These are phyloP conservation scores for Lepiota brunneoincarnata DNA, from an alignment of 768 basidiomycete genomes.

Conservation along the genomic window DNA sequence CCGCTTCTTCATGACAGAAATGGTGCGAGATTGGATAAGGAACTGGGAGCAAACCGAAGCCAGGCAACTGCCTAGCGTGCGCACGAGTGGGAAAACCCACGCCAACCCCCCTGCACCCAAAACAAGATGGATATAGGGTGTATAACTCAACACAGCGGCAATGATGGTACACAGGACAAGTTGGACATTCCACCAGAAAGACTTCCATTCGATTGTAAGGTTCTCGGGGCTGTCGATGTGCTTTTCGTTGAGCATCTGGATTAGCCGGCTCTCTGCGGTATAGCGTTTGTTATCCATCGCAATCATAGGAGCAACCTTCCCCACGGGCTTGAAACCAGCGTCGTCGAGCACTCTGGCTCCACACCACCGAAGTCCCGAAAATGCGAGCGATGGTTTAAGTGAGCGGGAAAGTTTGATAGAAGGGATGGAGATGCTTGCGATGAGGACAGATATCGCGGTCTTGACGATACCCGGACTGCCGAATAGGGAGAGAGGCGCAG, in stretches of 20 bases:
- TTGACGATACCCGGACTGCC: conserved; percentile 20
- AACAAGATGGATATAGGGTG: not conserved
- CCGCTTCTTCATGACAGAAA: too few relatives aligned
- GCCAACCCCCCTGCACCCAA: not conserved
- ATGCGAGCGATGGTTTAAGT: too few relatives aligned
- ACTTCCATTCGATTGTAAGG: not conserved
- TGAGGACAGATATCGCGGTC: conserved; percentile 15
- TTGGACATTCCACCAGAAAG: not conserved
- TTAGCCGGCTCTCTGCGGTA: not conserved
- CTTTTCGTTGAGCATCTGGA: not conserved
- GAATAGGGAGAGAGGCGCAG: conserved; percentile 21
- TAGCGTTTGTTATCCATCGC: not conserved
- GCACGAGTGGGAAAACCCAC: conserved; percentile 15
- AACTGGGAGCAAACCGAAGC: conserved; percentile 14
- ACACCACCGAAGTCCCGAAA: not conserved
- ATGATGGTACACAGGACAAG: not conserved
- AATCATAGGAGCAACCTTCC: not conserved
- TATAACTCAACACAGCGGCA: not conserved
- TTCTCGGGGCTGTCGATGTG: not conserved
- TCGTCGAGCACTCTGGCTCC: not conserved
- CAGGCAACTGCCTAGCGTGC: conserved; percentile 14
- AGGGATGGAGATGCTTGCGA: conserved; percentile 12
- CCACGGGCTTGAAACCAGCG: conserved; percentile 2
- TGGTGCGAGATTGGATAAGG: conserved; percentile 12
- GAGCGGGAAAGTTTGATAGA: too few relatives aligned